phyloP scores from a whole-genome alignment of 2,329 filamentous ascomycete species.

The Fusarium lateritium region DNA sequence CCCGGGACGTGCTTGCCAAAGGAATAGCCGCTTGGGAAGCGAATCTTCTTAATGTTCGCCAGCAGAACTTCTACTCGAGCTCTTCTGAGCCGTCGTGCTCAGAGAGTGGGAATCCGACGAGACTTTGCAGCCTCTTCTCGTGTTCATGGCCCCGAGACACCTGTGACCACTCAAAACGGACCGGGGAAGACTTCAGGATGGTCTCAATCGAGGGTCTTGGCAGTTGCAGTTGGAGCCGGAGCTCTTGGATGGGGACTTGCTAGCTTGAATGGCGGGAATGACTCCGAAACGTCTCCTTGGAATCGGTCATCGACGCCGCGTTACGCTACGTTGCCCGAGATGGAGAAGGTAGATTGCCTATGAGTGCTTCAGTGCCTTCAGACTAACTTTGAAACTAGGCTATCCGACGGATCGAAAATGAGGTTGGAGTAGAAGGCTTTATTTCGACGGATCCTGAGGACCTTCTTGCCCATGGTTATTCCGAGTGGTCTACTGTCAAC shows the following conservation, averaged over 20 bases:
- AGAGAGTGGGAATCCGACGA: conserved; percentile 25
- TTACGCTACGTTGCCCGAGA: conserved; percentile 61
- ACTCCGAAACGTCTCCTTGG: conserved; percentile 30
- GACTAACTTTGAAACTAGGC: conserved; percentile 59
- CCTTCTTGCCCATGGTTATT: conserved; percentile 74
- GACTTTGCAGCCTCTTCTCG: conserved; percentile 30
- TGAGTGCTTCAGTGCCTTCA: background rate
- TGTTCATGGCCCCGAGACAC: conserved; percentile 20
- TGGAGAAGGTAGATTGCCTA: conserved; percentile 56
- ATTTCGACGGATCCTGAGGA: conserved; percentile 76
- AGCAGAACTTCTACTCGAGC: conserved; percentile 34
- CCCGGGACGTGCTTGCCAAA: background rate
- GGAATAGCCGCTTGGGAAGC: conserved; percentile 2
- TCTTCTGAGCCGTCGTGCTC: conserved; percentile 36
- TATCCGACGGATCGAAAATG: conserved; percentile 67
- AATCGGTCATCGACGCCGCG: conserved; percentile 45
- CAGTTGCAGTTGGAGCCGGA: conserved; percentile 58
- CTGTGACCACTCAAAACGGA: conserved; percentile 11
- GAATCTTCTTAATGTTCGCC: conserved; percentile 33
- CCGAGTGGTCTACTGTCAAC: conserved; percentile 76
- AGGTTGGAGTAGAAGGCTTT: conserved; percentile 66
- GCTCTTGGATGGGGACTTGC: conserved; percentile 60
- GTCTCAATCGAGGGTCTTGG: conserved; percentile 55
- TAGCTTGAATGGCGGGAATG: conserved; percentile 41
- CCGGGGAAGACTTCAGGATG: conserved; percentile 38